phyloP scores from a whole-genome alignment of 2,329 filamentous ascomycete genomes.

The Diaporthe ampelina region DNA sequence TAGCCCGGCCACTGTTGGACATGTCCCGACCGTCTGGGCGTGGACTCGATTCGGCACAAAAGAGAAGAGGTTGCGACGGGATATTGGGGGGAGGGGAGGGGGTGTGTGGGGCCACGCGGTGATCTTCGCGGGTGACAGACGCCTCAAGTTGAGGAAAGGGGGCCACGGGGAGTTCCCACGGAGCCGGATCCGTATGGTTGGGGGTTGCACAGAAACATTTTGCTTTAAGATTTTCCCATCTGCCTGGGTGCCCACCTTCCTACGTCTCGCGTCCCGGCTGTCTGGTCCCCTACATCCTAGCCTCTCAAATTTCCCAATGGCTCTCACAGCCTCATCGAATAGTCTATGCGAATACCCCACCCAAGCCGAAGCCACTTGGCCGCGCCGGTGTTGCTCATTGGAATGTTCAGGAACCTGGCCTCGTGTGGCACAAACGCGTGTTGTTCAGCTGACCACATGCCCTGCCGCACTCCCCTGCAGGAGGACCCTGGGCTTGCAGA shows the following conservation, averaged over 20 bases:
- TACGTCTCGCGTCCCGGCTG: slow-evolving; percentile 5
- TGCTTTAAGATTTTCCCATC: slow-evolving; percentile 5
- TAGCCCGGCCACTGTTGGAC: slow-evolving; percentile 34
- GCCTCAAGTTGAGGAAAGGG: slow-evolving; percentile 32
- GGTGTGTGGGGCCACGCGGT: slow-evolving; percentile 34
- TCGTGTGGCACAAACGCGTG: slow-evolving; percentile 36
- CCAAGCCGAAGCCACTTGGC: slow-evolving; percentile 40
- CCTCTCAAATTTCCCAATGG: slow-evolving; percentile 22
- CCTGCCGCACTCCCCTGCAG: slow-evolving; percentile 30
- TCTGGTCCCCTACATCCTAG: slow-evolving; percentile 30
- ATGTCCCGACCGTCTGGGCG: slow-evolving; percentile 38
- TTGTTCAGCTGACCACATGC: slow-evolving; percentile 38
- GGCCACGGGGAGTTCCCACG: slow-evolving; percentile 9
- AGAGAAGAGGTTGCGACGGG: slow-evolving; percentile 31
- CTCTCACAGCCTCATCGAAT: slow-evolving; percentile 41
- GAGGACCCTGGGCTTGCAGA: slow-evolving; percentile 15
- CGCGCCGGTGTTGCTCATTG: slow-evolving; percentile 19
- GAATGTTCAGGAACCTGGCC: slow-evolving; percentile 23
- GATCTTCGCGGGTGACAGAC: slow-evolving; percentile 41
- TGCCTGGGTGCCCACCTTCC: slow-evolving; percentile 6
- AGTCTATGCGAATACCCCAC: slow-evolving; percentile 37
- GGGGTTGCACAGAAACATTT: slow-evolving; percentile 36
- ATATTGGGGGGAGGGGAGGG: slow-evolving; percentile 11
- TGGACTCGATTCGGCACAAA: slow-evolving; percentile 16
- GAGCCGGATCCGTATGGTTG: slow-evolving; percentile 33